Percentiles rank a stretch among this genome's conserved stretches.
These are phyloP conservation scores for Trichoderma erinaceum DNA, from an alignment of 495 filamentous ascomycete species.

Conservation along the genomic window DNA sequence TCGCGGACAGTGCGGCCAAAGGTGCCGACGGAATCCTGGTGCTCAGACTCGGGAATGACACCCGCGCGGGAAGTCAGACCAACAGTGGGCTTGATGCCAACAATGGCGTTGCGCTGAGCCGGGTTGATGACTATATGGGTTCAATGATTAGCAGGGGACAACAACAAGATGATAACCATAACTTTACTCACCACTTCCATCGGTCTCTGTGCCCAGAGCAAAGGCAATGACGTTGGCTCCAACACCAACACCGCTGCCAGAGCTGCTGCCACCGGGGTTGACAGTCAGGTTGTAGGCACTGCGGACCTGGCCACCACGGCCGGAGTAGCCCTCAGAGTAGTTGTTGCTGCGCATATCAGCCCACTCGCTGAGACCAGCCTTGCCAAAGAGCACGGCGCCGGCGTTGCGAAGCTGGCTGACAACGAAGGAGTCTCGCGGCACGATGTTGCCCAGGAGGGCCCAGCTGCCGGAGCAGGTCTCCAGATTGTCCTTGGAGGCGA, in stretches of 20 bases:
- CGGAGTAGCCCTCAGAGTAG: constrained; percentile 64
- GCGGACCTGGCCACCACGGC: constrained; percentile 57
- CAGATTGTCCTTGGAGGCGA: constrained; percentile 35
- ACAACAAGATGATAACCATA: not conserved
- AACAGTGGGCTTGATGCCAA: constrained; percentile 61
- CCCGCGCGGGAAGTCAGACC: constrained; percentile 59
- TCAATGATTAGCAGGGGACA: not conserved
- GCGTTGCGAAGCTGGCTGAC: constrained; percentile 54
- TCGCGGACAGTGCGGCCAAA: constrained; percentile 63
- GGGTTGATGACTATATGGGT: constrained; percentile 53
- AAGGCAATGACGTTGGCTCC: constrained; percentile 56
- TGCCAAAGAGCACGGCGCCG: constrained; percentile 63
- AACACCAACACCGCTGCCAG: constrained; percentile 57
- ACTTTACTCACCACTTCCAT: constrained; percentile 45
- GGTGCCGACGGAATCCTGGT: constrained; percentile 62
- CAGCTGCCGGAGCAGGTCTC: constrained; percentile 42
- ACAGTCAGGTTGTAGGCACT: constrained; percentile 64
- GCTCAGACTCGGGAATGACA: constrained; percentile 58
- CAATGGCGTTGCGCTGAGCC: constrained; percentile 56
- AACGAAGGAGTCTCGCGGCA: constrained; percentile 60
- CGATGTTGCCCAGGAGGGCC: constrained; percentile 55
- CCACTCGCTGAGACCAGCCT: constrained; percentile 68
- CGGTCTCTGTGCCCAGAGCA: constrained; percentile 67
- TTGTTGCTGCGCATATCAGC: constrained; percentile 63
- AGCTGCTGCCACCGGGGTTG: constrained; percentile 61